Conservation (phyloP, 305 asterid genomes). For the Solanum chacoense region DNA sequence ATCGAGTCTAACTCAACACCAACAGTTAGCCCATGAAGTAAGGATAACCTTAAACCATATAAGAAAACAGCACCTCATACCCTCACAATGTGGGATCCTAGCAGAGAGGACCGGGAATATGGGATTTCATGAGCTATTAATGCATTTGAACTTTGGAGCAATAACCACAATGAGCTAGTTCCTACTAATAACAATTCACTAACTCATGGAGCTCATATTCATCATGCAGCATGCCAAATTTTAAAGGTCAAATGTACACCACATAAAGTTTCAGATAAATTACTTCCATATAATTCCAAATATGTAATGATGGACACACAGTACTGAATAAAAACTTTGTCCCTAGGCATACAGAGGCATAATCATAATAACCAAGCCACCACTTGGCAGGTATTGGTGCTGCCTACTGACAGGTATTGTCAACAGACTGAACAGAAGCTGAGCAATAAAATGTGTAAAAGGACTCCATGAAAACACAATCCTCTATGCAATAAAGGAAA, state of each 20-base stretch:
- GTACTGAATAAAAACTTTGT: background rate
- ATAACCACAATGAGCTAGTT: background rate
- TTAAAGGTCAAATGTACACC: background rate
- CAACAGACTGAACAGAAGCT: background rate
- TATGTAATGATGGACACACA: background rate
- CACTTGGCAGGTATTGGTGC: background rate
- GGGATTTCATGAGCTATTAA: background rate
- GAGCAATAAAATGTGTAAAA: background rate
- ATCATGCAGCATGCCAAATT: background rate
- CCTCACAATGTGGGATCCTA: background rate
- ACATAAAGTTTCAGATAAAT: background rate
- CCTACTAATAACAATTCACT: background rate
- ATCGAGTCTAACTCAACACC: background rate
- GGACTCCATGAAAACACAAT: background rate
- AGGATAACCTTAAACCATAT: background rate
- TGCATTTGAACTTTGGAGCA: background rate
- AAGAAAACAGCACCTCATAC: background rate
- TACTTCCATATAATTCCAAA: background rate
- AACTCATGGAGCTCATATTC: background rate
- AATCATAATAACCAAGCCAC: background rate
- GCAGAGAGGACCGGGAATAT: background rate
- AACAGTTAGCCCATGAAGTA: background rate
- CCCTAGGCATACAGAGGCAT: background rate
- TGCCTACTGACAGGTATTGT: background rate
- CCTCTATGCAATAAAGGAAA: background rate